Conservation (phyloP, 768 basidiomycete species). For the Floccularia luteovirens region DNA sequence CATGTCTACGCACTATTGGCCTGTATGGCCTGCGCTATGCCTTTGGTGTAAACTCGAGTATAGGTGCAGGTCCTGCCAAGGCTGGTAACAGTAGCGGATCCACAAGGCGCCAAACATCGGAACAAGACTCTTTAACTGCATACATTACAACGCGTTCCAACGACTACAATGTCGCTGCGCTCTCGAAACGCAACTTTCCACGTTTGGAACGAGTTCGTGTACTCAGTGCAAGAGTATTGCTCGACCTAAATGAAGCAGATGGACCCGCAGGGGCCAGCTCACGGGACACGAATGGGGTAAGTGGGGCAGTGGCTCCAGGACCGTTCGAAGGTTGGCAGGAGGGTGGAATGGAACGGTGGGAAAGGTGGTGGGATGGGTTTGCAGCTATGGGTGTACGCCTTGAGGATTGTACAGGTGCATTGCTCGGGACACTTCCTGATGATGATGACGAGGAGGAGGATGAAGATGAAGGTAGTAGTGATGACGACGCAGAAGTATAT, state of each 20-base stretch:
- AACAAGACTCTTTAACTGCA: constrained; percentile 33
- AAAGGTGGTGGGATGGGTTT: constrained; percentile 60
- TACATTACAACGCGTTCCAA: constrained; percentile 47
- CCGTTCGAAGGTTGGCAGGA: too few relatives aligned
- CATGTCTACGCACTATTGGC: constrained; percentile 52
- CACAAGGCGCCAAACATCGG: too few relatives aligned
- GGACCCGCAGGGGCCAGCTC: constrained; percentile 32
- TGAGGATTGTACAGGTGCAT: constrained; percentile 71
- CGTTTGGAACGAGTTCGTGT: constrained; percentile 50
- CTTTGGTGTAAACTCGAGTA: constrained; percentile 39
- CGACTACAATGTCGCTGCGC: constrained; percentile 56
- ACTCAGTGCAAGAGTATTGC: constrained; percentile 45
- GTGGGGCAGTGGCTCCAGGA: too few relatives aligned
- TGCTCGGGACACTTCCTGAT: constrained; percentile 44
- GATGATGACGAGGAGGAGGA: constrained; percentile 21
- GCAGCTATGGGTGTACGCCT: constrained; percentile 41
- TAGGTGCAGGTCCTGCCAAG: constrained; percentile 31
- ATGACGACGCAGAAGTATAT: constrained; percentile 17
- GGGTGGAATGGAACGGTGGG: constrained; percentile 51
- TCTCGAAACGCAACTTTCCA: constrained; percentile 51
- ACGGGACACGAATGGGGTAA: too few relatives aligned
- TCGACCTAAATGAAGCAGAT: constrained; percentile 47
- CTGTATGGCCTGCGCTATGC: constrained; percentile 63
- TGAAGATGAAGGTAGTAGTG: constrained; percentile 14
- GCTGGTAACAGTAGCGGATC: too few relatives aligned